Conservation (phyloP, 768 basidiomycete genomes). For the Rhodotorula paludigena region DNA sequence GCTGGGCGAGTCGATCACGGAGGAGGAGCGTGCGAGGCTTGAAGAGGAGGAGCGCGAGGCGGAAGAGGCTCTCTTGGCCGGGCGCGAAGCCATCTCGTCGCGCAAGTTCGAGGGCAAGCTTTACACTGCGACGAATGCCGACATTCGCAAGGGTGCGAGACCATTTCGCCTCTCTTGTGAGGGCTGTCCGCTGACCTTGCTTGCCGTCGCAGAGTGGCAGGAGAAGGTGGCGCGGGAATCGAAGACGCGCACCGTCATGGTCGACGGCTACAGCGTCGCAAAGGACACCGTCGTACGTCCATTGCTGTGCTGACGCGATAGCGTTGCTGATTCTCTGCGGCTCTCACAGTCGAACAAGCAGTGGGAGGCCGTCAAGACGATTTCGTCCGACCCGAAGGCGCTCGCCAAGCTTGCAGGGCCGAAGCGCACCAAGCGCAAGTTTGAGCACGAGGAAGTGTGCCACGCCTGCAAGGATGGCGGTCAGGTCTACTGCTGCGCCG, state of each 20-base stretch:
- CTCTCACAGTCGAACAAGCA: neutral
- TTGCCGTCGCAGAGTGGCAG: slow-evolving; percentile 17
- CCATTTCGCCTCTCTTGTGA: neutral
- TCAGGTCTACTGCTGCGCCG: slow-evolving; percentile 52
- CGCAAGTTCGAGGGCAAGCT: slow-evolving; percentile 58
- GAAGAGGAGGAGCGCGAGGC: slow-evolving; percentile 56
- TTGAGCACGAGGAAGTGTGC: slow-evolving; percentile 58
- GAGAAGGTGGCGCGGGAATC: neutral
- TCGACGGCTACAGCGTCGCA: slow-evolving; percentile 21
- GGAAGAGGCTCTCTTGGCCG: slow-evolving; percentile 54
- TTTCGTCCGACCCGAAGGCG: slow-evolving; percentile 16
- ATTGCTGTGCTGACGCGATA: neutral
- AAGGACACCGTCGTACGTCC: slow-evolving; percentile 16
- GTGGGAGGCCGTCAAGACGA: slow-evolving; percentile 35
- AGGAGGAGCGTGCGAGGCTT: slow-evolving; percentile 43
- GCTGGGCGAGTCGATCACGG: slow-evolving; percentile 33
- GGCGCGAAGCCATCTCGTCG: slow-evolving; percentile 57
- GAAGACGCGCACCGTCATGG: slow-evolving; percentile 14
- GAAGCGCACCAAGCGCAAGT: slow-evolving; percentile 48
- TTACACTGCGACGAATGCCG: slow-evolving; percentile 43
- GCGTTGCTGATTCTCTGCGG: too few species aligned
- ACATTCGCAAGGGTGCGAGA: slow-evolving; percentile 35
- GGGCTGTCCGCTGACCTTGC: neutral
- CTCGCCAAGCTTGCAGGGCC: slow-evolving; percentile 27
- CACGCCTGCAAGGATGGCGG: slow-evolving; percentile 61